Base-by-base conservation (phyloP, 805 yeast genomes). In the Teunomyces gatunensis region DNA sequence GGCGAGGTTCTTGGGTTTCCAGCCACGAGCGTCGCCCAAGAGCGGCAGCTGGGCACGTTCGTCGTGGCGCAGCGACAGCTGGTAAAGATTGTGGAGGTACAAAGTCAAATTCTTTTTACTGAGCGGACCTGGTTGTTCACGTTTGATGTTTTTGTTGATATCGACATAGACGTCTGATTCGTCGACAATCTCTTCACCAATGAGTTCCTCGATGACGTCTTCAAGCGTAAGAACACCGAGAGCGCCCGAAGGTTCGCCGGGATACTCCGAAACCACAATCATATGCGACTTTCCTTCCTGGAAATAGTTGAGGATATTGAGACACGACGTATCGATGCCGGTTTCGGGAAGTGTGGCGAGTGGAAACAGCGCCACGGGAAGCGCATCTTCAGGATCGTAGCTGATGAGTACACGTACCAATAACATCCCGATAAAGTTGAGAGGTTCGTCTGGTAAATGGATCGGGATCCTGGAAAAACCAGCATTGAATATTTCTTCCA, bases 201-300 rank as follows among this genome's bases (percentile, higher is more conserved):
- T 92, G 54, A 92, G 77, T 68, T 92, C 99, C 67, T 92, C 99
- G 61, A 92, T 94, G n/a, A 92, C 97, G 62, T 92, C 99, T 68
- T 92, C 99, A 51, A 92, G 74, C 1, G 99, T 92, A 39, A 92
- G 73, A 7, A 92, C 96, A 54, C 99, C 99, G 28, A 86, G 64
- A 1, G 97, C 94, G 17, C 97, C 97, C 34, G 76, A 74, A 1
- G 85, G 77, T 56, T 77, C 80, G 39, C 99, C 99, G 0, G 98
- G 98, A 39, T 75, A 75, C 48, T 83, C 84, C 53, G 92, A 83
- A 6, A 92, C 97, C 32, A 91, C 84, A 58, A 94, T 92, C 99
- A 92, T 92, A 68, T 92, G 99, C 1, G 96, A 85, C 67, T 90
- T 91, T 51, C 99, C 99, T 65, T 92, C 97, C 67, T 92, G 99